Conservation (phyloP, 495 filamentous ascomycete species). For the Talaromyces ruber region DNA sequence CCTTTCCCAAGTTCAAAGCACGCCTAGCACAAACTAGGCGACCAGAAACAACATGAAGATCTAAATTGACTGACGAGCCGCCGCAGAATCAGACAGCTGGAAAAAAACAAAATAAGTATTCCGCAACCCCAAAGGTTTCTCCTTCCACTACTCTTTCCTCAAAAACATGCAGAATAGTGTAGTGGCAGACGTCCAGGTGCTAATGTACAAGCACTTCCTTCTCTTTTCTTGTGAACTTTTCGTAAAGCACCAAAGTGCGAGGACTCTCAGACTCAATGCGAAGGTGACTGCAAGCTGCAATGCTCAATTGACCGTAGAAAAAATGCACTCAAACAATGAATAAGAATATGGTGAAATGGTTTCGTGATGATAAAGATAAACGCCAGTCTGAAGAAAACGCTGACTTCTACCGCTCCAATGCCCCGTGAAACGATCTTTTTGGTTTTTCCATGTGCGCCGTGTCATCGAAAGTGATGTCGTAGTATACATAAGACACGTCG, state of each 20-base stretch:
- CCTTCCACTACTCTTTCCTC: constrained; percentile 4
- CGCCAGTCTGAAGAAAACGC: constrained; percentile 1
- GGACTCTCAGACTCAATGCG: constrained; percentile 1
- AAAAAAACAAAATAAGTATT: constrained; percentile 1
- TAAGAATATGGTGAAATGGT: constrained; percentile 1
- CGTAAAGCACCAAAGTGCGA: background rate
- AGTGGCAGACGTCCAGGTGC: constrained; percentile 7
- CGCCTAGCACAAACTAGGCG: background rate
- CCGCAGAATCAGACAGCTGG: constrained; percentile 1
- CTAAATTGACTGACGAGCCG: constrained; percentile 5
- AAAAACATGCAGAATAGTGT: background rate
- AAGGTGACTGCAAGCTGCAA: background rate
- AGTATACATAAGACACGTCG: constrained; percentile 8
- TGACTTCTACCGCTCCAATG: constrained; percentile 9
- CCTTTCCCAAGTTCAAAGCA: background rate
- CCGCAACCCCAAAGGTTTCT: constrained; percentile 4
- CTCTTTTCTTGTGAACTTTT: constrained; percentile 1
- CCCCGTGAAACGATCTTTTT: constrained; percentile 5
- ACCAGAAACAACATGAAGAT: constrained; percentile 2
- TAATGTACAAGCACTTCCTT: constrained; percentile 3
- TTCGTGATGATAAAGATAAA: background rate
- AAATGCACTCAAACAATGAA: background rate
- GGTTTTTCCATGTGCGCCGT: constrained; percentile 3
- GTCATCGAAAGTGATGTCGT: constrained; percentile 5
- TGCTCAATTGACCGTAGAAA: background rate